Evolutionary conservation across 2,329 filamentous ascomycete genomes (phyloP).

Genomic region (Mycogone perniciosa): DNA sequence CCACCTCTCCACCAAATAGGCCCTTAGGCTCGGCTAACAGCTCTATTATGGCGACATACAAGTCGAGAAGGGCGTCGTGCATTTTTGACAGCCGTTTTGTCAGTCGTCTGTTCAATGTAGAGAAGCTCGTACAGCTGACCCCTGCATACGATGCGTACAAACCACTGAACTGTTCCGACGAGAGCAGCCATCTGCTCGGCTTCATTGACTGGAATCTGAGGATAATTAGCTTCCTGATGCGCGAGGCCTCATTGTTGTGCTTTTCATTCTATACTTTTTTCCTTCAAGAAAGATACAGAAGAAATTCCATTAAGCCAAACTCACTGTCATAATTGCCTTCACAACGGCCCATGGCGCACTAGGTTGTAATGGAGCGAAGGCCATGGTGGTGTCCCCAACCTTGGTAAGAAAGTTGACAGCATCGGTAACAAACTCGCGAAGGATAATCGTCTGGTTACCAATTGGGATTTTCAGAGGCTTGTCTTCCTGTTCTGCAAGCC

Average conservation of each 20-base stretch:
- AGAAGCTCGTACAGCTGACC: background rate
- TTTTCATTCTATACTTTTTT: too few relatives aligned
- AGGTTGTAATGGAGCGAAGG: background rate
- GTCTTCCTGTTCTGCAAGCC: conserved; percentile 1
- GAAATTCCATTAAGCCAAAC: background rate
- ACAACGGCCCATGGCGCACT: conserved; percentile 3
- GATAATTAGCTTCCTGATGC: background rate
- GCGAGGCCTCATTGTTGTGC: too few relatives aligned
- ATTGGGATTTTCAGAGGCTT: background rate
- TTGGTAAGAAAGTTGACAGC: conserved; percentile 5
- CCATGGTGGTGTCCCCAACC: conserved; percentile 1
- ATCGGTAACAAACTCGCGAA: conserved; percentile 2
- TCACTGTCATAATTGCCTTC: conserved; percentile 1
- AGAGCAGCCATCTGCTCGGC: background rate
- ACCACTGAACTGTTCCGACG: background rate
- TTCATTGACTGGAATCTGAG: background rate
- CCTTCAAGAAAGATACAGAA: background rate
- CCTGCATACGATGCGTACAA: conserved; percentile 5
- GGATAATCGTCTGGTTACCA: background rate
- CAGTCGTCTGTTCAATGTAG: background rate
- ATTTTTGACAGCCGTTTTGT: background rate
- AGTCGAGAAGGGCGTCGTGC: background rate
- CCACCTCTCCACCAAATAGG: background rate
- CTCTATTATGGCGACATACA: background rate
- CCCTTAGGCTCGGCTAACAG: background rate